Percentiles rank a stretch among this genome's conserved stretches.
Evolutionary conservation across 345 rosid genomes (phyloP).

Genomic region (Nasturtium officinale): DNA sequence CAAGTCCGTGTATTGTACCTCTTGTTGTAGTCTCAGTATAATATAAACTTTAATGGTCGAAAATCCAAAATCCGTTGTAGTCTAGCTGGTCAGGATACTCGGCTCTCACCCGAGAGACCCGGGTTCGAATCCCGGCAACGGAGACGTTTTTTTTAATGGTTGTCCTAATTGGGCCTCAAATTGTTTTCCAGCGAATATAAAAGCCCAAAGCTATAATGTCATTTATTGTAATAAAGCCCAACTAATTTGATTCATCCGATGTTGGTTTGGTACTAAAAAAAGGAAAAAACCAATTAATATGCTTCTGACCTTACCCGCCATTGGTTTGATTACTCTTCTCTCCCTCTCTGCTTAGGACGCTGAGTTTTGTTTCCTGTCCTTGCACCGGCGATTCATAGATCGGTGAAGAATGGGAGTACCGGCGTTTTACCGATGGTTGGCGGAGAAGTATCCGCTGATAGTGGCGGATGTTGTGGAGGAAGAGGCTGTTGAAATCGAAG

Average conservation of each 20-base stretch:
- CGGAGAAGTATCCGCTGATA: conserved; percentile 89
- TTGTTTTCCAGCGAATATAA: neutral
- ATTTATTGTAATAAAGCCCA: neutral
- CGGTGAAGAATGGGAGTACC: conserved; percentile 84
- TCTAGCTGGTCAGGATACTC: conserved; percentile 70
- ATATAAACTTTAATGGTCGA: too few relatives aligned
- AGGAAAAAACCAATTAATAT: neutral
- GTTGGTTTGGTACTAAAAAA: neutral
- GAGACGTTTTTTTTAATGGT: conserved; percentile 2
- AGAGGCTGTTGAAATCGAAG: conserved; percentile 80
- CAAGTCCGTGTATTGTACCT: neutral
- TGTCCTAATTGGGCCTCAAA: neutral
- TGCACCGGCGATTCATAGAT: conserved; percentile 14
- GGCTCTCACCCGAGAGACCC: conserved; percentile 77
- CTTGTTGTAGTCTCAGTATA: neutral
- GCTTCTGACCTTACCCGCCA: conserved; percentile 43
- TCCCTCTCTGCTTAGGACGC: conserved; percentile 11
- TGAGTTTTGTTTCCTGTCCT: neutral
- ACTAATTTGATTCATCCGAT: neutral
- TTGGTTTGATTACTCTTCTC: conserved; percentile 15
- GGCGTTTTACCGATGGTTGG: conserved; percentile 94
- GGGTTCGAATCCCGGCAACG: conserved; percentile 71
- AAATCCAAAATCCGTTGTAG: conserved; percentile 38
- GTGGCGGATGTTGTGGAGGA: conserved; percentile 88
- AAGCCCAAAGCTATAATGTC: neutral